Percentiles rank a stretch among this genome's conserved stretches.
phyloP scores from a whole-genome alignment of 768 basidiomycete species.

The Pisolithus orientalis region DNA sequence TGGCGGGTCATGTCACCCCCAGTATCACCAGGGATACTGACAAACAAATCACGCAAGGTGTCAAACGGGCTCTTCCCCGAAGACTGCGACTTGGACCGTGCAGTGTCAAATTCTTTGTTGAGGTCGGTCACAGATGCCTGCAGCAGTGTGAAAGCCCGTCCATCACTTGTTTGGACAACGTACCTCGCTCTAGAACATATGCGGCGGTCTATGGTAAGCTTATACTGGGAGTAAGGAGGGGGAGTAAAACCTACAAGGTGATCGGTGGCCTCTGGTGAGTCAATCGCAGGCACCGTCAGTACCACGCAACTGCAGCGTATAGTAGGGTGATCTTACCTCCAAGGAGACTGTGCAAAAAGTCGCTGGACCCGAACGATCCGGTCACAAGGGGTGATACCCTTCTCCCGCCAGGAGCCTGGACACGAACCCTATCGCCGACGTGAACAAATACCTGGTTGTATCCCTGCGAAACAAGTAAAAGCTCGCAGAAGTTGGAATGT shows the following conservation, averaged over 20 bases:
- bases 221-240: not conserved
- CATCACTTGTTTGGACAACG: not conserved
- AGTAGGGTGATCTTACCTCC: constrained; percentile 44
- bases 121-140: constrained; percentile 85
- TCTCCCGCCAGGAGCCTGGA: constrained; percentile 70
- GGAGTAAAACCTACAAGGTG: constrained; percentile 40
- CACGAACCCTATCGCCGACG: constrained; percentile 72
- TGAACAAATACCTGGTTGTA: constrained; percentile 76
- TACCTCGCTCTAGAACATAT: constrained; percentile 23
- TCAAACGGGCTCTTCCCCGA: constrained; percentile 35
- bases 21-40: constrained; percentile 54
- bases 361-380: constrained; percentile 73
- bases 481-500: constrained; percentile 88
- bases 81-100: constrained; percentile 46
- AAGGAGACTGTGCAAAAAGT: constrained; percentile 73
- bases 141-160: constrained; percentile 13
- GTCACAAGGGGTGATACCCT: constrained; percentile 80
- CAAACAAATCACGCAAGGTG: constrained; percentile 54
- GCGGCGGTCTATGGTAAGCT: not conserved
- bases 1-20: constrained; percentile 66
- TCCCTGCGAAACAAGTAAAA: constrained; percentile 70
- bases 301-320: not conserved
- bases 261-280: constrained; percentile 49
- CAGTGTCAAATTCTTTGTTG: constrained; percentile 68
- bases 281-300: not conserved